Base-by-base conservation (phyloP, 169 alveolate genomes). In the Condylostoma magnum region DNA sequence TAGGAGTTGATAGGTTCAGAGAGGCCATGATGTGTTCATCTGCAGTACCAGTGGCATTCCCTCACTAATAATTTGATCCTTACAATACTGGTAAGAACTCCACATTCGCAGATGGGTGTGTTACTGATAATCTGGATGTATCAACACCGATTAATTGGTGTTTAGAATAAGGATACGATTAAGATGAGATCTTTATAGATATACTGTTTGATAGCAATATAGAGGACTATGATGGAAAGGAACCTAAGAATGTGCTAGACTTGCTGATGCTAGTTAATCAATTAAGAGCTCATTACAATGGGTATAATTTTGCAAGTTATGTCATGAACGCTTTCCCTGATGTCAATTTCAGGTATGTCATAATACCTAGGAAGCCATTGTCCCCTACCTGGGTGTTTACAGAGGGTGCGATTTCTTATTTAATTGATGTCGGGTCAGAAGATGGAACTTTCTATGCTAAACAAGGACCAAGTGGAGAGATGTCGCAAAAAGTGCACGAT, bases 71-170 rank as follows among this genome's bases (percentile, higher is more conserved):
- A 43, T 69, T 69, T 48, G n/a, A n/a, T n/a, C n/a, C n/a, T n/a
- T n/a, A n/a, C n/a, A n/a, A n/a, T n/a, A n/a, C n/a, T n/a, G n/a
- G n/a, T n/a, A 31, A 37, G 46, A 56, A 56, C 25, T 22, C 27
- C 48, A 38, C 48, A 2, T 37, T 22, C 34, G 67, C 51, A n/a
- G 78, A 69, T 54, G 78, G 78, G 38, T 69, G 78, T 20, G 37
- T 15, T 20, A 38, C 54, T 12, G 43, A 12, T 2, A 36, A 69
- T 37, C 52, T 69, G 1, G 50, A 36, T 12, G 6, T 12, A 6
- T 20, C 22, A 12, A 37, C 25, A 33, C 43, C 71, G 27, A 27
- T 60, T n/a, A n/a, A 60, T 8, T 12, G 57, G 58, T 60, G 71
- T 27, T 18, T 12, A 6, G 57, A 41, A n/a, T 22, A n/a, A 18